phyloP scores from a whole-genome alignment of 805 yeast species.

The Candida ponderosae region DNA sequence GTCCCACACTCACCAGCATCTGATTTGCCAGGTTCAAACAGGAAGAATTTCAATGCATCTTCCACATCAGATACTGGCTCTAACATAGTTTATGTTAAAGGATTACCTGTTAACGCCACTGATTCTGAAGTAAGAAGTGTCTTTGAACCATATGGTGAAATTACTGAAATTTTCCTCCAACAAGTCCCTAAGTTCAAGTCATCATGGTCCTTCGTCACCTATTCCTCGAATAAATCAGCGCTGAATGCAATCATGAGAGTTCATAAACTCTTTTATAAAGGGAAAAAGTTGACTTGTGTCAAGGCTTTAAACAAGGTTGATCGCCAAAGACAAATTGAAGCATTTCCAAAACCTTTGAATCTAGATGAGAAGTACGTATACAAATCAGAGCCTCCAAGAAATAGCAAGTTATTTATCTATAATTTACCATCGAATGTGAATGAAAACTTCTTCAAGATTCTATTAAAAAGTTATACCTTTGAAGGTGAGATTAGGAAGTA shows the following conservation, averaged over 20 bases:
- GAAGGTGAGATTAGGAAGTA: slow-evolving; percentile 14
- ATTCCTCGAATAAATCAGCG: slow-evolving; percentile 36
- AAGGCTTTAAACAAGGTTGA: slow-evolving; percentile 19
- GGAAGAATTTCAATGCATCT: too few species aligned
- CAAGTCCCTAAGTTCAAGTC: slow-evolving; percentile 22
- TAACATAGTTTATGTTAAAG: slow-evolving; percentile 45
- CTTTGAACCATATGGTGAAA: slow-evolving; percentile 39
- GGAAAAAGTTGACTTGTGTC: slow-evolving; percentile 20
- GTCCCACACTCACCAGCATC: too few species aligned
- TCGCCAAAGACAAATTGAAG: slow-evolving; percentile 7
- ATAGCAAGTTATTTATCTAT: slow-evolving; percentile 13
- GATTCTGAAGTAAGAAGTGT: slow-evolving; percentile 33
- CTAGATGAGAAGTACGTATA: too few species aligned
- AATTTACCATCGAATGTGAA: slow-evolving; percentile 18
- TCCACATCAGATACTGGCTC: too few species aligned
- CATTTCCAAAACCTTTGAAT: too few species aligned
- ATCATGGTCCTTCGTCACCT: slow-evolving; percentile 43
- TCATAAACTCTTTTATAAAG: slow-evolving; percentile 21
- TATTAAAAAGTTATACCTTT: slow-evolving; percentile 15
- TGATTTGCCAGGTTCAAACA: too few species aligned
- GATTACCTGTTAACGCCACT: slow-evolving; percentile 32
- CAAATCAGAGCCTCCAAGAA: too few species aligned
- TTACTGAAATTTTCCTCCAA: slow-evolving; percentile 49
- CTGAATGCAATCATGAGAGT: slow-evolving; percentile 29
- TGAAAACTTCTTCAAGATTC: slow-evolving; percentile 20